These are phyloP conservation scores for Porcisia deanei DNA, from an alignment of 208 protist species.

Conservation along the genomic window DNA sequence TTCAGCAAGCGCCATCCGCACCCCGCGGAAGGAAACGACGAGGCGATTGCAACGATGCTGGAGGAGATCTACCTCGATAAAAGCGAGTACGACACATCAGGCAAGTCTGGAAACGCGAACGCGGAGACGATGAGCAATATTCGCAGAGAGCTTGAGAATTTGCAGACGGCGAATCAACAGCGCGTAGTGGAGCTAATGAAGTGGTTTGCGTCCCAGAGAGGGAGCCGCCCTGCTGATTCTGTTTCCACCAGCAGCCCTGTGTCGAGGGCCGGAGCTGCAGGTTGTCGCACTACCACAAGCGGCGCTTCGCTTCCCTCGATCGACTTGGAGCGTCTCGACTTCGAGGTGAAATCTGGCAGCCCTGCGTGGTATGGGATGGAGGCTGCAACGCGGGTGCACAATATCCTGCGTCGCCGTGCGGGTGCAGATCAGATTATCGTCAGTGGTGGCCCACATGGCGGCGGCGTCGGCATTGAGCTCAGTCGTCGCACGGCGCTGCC, in stretches of 20 bases:
- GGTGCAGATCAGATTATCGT: constrained; percentile 63
- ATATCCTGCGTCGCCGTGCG: constrained; percentile 57
- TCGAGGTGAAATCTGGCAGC: constrained; percentile 56
- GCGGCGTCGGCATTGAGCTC: constrained; percentile 59
- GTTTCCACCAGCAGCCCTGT: background rate
- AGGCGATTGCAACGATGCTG: constrained; percentile 5
- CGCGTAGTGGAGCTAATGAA: constrained; percentile 54
- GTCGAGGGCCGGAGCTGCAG: background rate
- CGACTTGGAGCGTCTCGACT: constrained; percentile 43
- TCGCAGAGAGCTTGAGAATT: constrained; percentile 48
- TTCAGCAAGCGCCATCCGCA: constrained; percentile 18
- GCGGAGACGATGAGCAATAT: constrained; percentile 38
- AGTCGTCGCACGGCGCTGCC: constrained; percentile 58
- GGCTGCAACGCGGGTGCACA: constrained; percentile 61
- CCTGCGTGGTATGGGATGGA: constrained; percentile 77
- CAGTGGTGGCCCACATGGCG: constrained; percentile 44
- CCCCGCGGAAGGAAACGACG: background rate
- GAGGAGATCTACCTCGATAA: constrained; percentile 34
- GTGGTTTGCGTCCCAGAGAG: constrained; percentile 39
- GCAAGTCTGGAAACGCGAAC: constrained; percentile 25
- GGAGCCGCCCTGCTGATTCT: background rate
- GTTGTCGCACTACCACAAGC: background rate
- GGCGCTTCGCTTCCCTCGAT: background rate
- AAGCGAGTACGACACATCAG: constrained; percentile 1
- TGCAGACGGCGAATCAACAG: constrained; percentile 44